Evolutionary conservation across 1,139 yeast species (phyloP).

Genomic region (Meyerozyma sp.): DNA sequence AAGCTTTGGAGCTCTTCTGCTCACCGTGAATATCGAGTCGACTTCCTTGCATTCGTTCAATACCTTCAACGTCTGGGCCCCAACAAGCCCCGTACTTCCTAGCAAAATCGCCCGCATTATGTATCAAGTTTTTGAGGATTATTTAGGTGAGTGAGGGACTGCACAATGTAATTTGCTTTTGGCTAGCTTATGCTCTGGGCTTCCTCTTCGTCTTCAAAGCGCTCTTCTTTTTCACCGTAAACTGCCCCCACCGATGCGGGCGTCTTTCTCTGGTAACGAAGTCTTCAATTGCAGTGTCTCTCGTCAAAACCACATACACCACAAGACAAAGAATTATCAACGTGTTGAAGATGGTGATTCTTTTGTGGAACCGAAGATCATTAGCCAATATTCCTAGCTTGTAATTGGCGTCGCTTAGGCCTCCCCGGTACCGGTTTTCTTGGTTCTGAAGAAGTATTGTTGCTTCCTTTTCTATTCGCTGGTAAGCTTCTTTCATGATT

Average conservation of each 20-base stretch:
- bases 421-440: constrained; percentile 16
- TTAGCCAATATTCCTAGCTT: constrained; percentile 30
- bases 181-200: background rate
- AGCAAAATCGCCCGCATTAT: constrained; percentile 28
- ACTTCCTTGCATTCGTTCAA: constrained; percentile 26
- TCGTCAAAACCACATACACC: constrained; percentile 54
- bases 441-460: constrained; percentile 18
- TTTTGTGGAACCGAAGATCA: constrained; percentile 54
- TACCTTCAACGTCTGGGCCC: constrained; percentile 38
- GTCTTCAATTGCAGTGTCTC: constrained; percentile 31
- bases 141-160: background rate
- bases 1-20: constrained; percentile 33
- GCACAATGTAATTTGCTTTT: background rate
- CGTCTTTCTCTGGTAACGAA: background rate
- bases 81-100: constrained; percentile 65
- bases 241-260: background rate
- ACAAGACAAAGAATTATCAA: constrained; percentile 46
- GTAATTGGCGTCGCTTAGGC: constrained; percentile 27
- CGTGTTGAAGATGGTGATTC: constrained; percentile 51
- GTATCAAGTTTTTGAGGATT: background rate
- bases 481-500: constrained; percentile 29
- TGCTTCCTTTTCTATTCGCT: constrained; percentile 20
- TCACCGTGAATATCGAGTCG: constrained; percentile 35
- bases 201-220: background rate
- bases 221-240: background rate